These are phyloP conservation scores for Plasmodium gallinaceum DNA, from an alignment of 169 alveolate genomes.

Conservation along the genomic window DNA sequence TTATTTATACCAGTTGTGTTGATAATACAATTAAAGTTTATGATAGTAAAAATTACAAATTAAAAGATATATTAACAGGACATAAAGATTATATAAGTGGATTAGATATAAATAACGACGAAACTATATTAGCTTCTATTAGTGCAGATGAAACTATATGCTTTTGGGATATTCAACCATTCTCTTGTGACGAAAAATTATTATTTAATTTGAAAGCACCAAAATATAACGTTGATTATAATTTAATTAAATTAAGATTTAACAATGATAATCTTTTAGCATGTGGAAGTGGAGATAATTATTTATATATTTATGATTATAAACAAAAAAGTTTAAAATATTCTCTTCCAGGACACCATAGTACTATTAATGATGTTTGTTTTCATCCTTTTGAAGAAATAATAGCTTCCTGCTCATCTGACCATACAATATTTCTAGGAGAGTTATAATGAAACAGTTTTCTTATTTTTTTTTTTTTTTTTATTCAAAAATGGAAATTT, in stretches of 20 bases:
- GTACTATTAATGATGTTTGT: conserved; percentile 89
- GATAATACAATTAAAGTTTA: conserved; percentile 87
- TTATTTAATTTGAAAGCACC: conserved; percentile 16
- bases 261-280: conserved; percentile 79
- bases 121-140: conserved; percentile 83
- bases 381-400: conserved; percentile 88
- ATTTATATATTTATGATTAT: conserved; percentile 84
- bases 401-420: conserved; percentile 88
- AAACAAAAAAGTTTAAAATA: conserved; percentile 81
- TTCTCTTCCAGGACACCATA: conserved; percentile 88
- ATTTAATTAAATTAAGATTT: conserved; percentile 85
- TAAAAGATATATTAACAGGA: conserved; percentile 80
- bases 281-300: conserved; percentile 88
- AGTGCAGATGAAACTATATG: conserved; percentile 86
- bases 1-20: conserved; percentile 84
- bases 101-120: conserved; percentile 84
- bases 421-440: conserved; percentile 85
- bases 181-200: conserved; percentile 35
- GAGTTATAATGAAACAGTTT: conserved; percentile 55
- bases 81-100: conserved; percentile 88
- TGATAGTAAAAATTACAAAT: conserved; percentile 78
- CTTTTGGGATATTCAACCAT: conserved; percentile 90
- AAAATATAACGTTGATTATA: conserved; percentile 87
- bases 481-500: no score
- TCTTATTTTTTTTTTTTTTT: no score